phyloP scores from a whole-genome alignment of 1,284 basidiomycete species.

The Apiotrichum gamsii region DNA sequence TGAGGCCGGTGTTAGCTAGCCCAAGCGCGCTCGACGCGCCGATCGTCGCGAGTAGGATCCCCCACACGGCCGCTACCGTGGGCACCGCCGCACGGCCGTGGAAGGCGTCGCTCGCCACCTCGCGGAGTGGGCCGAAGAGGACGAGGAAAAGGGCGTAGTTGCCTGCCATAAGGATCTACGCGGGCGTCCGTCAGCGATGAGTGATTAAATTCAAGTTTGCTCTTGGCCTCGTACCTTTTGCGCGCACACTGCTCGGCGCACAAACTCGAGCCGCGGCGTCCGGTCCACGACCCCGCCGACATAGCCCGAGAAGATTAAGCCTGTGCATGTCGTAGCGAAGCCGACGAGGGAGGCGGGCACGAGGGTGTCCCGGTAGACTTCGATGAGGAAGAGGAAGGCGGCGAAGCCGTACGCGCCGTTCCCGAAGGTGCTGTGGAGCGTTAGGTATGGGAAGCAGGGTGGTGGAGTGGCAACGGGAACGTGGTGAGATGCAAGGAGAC shows the following conservation, averaged over 20 bases:
- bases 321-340: constrained; percentile 45
- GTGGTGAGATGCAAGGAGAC: neutral
- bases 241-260: constrained; percentile 41
- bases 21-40: constrained; percentile 34
- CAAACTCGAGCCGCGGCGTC: constrained; percentile 23
- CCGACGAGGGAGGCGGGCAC: constrained; percentile 51
- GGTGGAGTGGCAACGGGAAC: no score
- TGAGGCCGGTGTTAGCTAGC: constrained; percentile 48
- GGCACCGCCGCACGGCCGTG: constrained; percentile 9
- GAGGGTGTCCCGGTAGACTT: constrained; percentile 41
- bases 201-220: no score
- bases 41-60: constrained; percentile 42
- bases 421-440: constrained; percentile 21
- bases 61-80: constrained; percentile 14
- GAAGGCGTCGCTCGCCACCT: constrained; percentile 23
- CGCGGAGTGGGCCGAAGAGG: constrained; percentile 35
- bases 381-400: constrained; percentile 39
- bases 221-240: constrained; percentile 49
- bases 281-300: constrained; percentile 48
- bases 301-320: constrained; percentile 42
- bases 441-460: no score
- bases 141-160: constrained; percentile 47
- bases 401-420: constrained; percentile 31
- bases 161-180: no score
- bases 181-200: no score